These are phyloP conservation scores for Lepraria neglecta DNA, from an alignment of 495 filamentous ascomycete genomes.

Conservation along the genomic window DNA sequence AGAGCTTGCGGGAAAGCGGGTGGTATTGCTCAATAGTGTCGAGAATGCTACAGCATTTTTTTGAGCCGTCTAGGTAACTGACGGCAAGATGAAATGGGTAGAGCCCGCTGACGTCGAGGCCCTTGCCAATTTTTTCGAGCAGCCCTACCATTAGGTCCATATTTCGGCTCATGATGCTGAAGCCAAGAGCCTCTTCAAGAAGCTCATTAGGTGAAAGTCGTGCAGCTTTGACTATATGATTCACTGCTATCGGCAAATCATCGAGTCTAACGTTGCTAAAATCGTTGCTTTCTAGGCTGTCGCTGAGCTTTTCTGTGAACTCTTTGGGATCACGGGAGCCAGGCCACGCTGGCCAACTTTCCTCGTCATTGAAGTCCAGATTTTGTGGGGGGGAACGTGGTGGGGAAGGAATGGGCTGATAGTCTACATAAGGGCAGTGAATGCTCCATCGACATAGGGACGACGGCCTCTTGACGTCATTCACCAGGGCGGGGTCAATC, in stretches of 20 bases:
- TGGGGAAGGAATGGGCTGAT: constrained; percentile 16
- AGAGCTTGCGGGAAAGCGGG: constrained; percentile 23
- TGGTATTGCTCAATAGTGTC: constrained; percentile 7
- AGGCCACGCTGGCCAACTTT: constrained; percentile 32
- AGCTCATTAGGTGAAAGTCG: constrained; percentile 28
- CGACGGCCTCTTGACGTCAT: constrained; percentile 17
- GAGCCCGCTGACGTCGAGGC: constrained; percentile 23
- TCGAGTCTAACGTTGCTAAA: constrained; percentile 30
- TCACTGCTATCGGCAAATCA: constrained; percentile 30
- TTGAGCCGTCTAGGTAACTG: constrained; percentile 36
- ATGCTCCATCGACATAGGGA: constrained; percentile 33
- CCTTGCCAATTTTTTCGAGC: constrained; percentile 4
- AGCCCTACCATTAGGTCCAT: constrained; percentile 17
- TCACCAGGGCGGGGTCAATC: neutral
- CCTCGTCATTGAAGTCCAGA: constrained; percentile 28
- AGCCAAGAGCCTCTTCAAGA: constrained; percentile 35
- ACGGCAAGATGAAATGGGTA: constrained; percentile 39
- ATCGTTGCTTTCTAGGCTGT: constrained; percentile 32
- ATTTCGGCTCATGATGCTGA: constrained; percentile 39
- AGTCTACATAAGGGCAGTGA: constrained; percentile 12
- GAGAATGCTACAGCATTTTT: constrained; percentile 36
- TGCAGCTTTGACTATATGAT: constrained; percentile 28
- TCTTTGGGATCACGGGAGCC: neutral
- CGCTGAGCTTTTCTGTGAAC: constrained; percentile 26
- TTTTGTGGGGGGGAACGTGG: constrained; percentile 1